phyloP scores from a whole-genome alignment of 1,139 yeast genomes.

The Diutina neorugosa region DNA sequence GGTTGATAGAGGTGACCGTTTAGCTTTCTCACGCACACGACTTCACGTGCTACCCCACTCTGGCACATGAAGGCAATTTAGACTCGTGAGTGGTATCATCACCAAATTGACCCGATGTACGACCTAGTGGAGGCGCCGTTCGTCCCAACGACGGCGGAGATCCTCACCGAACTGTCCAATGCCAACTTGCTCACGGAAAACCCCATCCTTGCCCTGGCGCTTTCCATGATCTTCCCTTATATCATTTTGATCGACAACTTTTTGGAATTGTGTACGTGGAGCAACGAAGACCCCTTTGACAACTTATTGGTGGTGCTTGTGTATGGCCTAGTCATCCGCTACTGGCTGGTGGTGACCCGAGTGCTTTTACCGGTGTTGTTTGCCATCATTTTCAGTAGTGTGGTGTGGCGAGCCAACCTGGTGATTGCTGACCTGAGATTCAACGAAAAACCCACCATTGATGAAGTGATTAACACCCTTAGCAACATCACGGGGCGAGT shows the following conservation, averaged over 20 bases:
- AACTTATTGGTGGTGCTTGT: slow-evolving; percentile 32
- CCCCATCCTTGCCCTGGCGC: slow-evolving; percentile 34
- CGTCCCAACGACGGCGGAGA: slow-evolving; percentile 24
- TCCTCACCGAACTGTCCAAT: slow-evolving; percentile 18
- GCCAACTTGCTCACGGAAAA: slow-evolving; percentile 25
- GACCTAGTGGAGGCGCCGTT: slow-evolving; percentile 17
- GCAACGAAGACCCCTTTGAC: slow-evolving; percentile 38
- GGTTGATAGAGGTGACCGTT: too few species aligned
- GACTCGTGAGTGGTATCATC: too few species aligned
- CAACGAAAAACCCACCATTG: slow-evolving; percentile 41
- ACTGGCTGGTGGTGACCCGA: slow-evolving; percentile 29
- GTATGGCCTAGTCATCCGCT: slow-evolving; percentile 28
- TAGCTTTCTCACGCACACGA: background rate
- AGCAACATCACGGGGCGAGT: slow-evolving; percentile 37
- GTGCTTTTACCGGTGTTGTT: slow-evolving; percentile 27
- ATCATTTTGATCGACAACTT: slow-evolving; percentile 31
- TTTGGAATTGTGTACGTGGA: slow-evolving; percentile 41
- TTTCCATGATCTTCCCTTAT: slow-evolving; percentile 37
- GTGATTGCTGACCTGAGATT: slow-evolving; percentile 29
- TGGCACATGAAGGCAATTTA: background rate
- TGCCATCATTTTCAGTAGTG: slow-evolving; percentile 23
- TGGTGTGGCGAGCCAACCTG: slow-evolving; percentile 36
- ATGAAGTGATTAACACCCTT: slow-evolving; percentile 40
- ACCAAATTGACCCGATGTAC: slow-evolving; percentile 4
- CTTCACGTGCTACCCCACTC: background rate